These are phyloP conservation scores for Neurospora crassa DNA, from an alignment of 2,329 filamentous ascomycete genomes.

Conservation along the genomic window DNA sequence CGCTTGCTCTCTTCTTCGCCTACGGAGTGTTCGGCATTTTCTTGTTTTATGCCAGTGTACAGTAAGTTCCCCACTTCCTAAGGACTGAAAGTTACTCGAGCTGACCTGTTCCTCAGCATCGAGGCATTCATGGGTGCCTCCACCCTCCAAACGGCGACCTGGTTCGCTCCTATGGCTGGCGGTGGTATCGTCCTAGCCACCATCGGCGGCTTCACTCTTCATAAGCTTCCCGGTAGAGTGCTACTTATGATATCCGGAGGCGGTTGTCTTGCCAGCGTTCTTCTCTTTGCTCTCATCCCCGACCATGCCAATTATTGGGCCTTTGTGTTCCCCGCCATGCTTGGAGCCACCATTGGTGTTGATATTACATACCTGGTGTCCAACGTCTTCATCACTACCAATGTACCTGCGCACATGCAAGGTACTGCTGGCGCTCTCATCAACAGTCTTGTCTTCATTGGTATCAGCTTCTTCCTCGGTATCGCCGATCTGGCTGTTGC, in stretches of 20 bases:
- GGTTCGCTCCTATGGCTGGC: constrained; percentile 57
- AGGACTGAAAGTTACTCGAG: constrained; percentile 38
- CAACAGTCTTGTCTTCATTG: constrained; percentile 61
- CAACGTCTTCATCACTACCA: constrained; percentile 70
- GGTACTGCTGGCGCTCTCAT: constrained; percentile 63
- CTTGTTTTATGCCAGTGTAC: constrained; percentile 60
- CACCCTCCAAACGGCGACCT: constrained; percentile 55
- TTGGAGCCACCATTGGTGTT: constrained; percentile 60
- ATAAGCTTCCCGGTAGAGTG: constrained; percentile 52
- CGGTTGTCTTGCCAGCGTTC: constrained; percentile 46
- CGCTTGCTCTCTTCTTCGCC: constrained; percentile 50
- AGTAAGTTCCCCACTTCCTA: constrained; percentile 41
- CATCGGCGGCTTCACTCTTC: constrained; percentile 56
- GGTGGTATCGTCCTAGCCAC: constrained; percentile 59
- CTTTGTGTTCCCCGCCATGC: constrained; percentile 62
- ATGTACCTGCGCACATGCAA: constrained; percentile 55
- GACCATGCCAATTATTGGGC: constrained; percentile 58
- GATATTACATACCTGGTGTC: constrained; percentile 68
- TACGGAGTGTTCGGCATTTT: constrained; percentile 63
- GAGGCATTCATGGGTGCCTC: constrained; percentile 47
- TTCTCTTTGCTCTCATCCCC: constrained; percentile 58
- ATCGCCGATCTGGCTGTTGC: constrained; percentile 57
- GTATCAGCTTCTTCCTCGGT: constrained; percentile 62
- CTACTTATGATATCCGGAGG: constrained; percentile 52
- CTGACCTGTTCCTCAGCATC: constrained; percentile 38